Percentiles rank a stretch among this genome's conserved stretches.
Conservation (phyloP, 2,329 filamentous ascomycete genomes). For the Aspergillus melleus region DNA sequence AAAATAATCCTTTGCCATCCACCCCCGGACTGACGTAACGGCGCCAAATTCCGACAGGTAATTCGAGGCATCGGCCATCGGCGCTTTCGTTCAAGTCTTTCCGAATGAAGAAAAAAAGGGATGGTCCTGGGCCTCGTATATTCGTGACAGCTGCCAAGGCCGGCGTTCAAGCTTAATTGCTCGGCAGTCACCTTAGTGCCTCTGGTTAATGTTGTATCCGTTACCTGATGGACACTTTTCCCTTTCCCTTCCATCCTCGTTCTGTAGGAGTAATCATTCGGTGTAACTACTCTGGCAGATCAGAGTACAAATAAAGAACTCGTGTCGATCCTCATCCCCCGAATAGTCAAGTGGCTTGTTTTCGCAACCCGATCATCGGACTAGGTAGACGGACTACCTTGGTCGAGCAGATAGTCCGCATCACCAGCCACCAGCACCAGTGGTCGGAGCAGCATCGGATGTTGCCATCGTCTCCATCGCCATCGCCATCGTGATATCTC, state of each 20-base stretch:
- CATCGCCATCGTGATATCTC: neutral
- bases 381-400: too few species aligned
- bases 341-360: neutral
- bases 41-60: neutral
- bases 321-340: neutral
- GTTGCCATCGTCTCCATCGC: neutral
- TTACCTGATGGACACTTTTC: neutral
- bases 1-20: neutral
- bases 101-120: neutral
- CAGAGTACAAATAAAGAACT: too few species aligned
- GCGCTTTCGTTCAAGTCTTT: neutral
- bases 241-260: too few species aligned
- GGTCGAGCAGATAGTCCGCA: too few species aligned
- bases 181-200: slow-evolving; percentile 5
- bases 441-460: neutral
- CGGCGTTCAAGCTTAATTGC: slow-evolving; percentile 16
- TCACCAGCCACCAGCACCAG: too few species aligned
- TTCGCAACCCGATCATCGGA: neutral
- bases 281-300: neutral
- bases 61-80: neutral
- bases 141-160: slow-evolving; percentile 15
- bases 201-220: slow-evolving; percentile 1
- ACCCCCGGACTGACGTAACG: neutral
- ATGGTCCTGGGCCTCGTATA: neutral
- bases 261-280: neutral